Evolutionary conservation across 345 rosid genomes (phyloP).

Genomic region (Aquilaria yunnanensis): DNA sequence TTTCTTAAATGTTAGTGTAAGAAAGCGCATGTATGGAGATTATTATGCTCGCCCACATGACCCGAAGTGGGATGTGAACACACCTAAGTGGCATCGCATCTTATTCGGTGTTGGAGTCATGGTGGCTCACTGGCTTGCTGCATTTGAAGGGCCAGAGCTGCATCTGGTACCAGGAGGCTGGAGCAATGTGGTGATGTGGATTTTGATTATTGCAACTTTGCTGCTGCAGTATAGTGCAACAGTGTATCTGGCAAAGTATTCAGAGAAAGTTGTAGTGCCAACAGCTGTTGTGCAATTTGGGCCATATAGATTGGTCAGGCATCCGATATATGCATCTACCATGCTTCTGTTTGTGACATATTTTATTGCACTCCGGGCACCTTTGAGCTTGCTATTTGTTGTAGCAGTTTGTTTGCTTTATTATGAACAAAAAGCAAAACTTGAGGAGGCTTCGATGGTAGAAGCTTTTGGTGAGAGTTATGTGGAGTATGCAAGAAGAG

Average conservation of each 20-base stretch:
- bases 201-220: slow-evolving; percentile 49
- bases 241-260: slow-evolving; percentile 80
- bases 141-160: slow-evolving; percentile 86
- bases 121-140: slow-evolving; percentile 81
- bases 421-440: slow-evolving; percentile 60
- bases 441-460: slow-evolving; percentile 71
- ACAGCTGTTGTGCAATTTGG: slow-evolving; percentile 80
- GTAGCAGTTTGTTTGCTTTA: slow-evolving; percentile 58
- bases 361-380: slow-evolving; percentile 66
- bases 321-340: slow-evolving; percentile 74
- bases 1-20: slow-evolving; percentile 73
- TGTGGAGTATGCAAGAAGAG: slow-evolving; percentile 58
- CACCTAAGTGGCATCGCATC: slow-evolving; percentile 46
- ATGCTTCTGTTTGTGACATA: slow-evolving; percentile 60
- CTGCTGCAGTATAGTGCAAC: slow-evolving; percentile 75
- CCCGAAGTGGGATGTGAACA: slow-evolving; percentile 75
- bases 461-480: slow-evolving; percentile 70
- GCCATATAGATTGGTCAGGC: slow-evolving; percentile 83
- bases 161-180: slow-evolving; percentile 68
- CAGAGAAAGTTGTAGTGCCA: slow-evolving; percentile 78
- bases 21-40: slow-evolving; percentile 80
- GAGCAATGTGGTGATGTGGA: slow-evolving; percentile 68
- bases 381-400: slow-evolving; percentile 61
- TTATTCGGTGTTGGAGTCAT: slow-evolving; percentile 54
- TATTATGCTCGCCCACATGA: slow-evolving; percentile 53